These are phyloP conservation scores for Onygenales sp. DNA, from an alignment of 2,329 filamentous ascomycete genomes.

Conservation along the genomic window DNA sequence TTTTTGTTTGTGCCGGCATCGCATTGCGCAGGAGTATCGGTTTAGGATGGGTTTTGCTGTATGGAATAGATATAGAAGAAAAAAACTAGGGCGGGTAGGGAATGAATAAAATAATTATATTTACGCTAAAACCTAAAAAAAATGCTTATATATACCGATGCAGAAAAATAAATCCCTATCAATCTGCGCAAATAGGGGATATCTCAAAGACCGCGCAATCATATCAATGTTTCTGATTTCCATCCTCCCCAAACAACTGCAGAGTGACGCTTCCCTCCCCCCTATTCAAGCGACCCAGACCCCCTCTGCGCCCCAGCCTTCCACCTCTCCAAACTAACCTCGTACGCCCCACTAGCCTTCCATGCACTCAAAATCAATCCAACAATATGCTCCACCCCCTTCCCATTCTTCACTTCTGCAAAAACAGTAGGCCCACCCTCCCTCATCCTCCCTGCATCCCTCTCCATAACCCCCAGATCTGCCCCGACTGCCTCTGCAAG, in stretches of 20 bases:
- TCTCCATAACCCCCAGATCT: conserved; percentile 86
- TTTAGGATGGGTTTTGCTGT: not conserved
- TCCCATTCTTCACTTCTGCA: conserved; percentile 89
- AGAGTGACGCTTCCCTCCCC: not conserved
- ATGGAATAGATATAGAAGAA: not conserved
- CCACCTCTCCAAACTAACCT: conserved; percentile 35
- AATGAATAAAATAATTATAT: not conserved
- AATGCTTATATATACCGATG: no score
- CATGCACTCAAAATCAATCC: conserved; percentile 84
- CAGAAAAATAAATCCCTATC: no score
- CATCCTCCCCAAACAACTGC: not conserved
- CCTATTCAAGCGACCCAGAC: conserved; percentile 21
- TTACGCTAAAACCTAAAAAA: no score
- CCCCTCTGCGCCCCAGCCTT: conserved; percentile 29
- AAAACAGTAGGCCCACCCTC: conserved; percentile 94
- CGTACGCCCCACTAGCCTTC: conserved; percentile 73
- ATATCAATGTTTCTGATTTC: no score
- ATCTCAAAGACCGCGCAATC: no score
- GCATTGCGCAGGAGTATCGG: conserved; percentile 1
- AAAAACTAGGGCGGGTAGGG: not conserved
- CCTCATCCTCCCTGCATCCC: conserved; percentile 86
- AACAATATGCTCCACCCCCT: conserved; percentile 77
- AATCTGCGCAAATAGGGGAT: no score
- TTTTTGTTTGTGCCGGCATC: not conserved
- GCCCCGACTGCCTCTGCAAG: conserved; percentile 83